Evolutionary conservation across 495 filamentous ascomycete genomes (phyloP).

Genomic region (Pseudoneurospora amorphoporcata): DNA sequence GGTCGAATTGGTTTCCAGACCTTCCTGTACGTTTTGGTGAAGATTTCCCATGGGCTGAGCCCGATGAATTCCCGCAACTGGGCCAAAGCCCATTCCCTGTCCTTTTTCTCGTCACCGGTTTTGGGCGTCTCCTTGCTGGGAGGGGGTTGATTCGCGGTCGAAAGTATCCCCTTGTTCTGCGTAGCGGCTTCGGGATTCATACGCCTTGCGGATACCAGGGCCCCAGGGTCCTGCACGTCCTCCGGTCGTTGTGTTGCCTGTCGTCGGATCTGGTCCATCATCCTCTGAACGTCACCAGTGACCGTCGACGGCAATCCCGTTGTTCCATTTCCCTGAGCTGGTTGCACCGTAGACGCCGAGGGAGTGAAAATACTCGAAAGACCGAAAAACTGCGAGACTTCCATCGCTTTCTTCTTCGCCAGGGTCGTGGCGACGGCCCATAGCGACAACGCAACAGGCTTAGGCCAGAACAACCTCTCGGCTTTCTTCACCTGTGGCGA

Average conservation of each 20-base stretch:
- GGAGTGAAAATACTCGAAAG: constrained; percentile 1
- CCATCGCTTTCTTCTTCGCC: constrained; percentile 16
- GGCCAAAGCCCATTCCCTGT: background rate
- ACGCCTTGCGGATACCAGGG: constrained; percentile 7
- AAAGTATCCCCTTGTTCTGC: background rate
- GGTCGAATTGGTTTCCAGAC: constrained; percentile 29
- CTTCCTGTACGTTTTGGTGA: constrained; percentile 42
- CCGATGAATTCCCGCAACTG: background rate
- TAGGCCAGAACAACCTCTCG: constrained; percentile 26
- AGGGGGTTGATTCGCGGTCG: background rate
- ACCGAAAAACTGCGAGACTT: constrained; percentile 24
- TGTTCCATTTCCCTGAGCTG: constrained; percentile 1
- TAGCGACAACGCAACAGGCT: constrained; percentile 20
- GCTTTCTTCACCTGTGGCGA: constrained; percentile 16
- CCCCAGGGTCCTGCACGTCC: constrained; percentile 13
- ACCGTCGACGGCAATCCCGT: constrained; percentile 1
- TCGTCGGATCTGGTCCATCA: constrained; percentile 18
- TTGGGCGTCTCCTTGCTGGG: background rate
- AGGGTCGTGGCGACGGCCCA: constrained; percentile 25
- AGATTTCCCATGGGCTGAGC: constrained; percentile 34
- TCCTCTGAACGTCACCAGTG: constrained; percentile 11
- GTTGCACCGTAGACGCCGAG: background rate
- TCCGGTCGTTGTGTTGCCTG: constrained; percentile 23
- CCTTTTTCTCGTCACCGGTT: background rate
- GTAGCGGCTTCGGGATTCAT: background rate